Conservation (phyloP, 1,139 yeast species). For the Lodderomyces oxycetoniae region DNA sequence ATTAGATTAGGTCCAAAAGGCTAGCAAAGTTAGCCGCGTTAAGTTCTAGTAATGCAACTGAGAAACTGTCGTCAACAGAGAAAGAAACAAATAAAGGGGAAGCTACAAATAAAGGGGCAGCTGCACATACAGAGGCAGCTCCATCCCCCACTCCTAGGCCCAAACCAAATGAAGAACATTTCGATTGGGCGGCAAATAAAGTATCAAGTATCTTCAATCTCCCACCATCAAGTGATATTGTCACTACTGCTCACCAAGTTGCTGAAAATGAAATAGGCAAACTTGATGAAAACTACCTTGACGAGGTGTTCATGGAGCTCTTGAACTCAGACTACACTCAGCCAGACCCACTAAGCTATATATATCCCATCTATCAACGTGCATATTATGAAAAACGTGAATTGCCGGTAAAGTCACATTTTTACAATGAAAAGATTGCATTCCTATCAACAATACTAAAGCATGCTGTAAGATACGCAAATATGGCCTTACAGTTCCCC, state of each 20-base stretch:
- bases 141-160: too few species aligned
- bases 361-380: constrained; percentile 40
- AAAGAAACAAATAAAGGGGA: too few species aligned
- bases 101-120: too few species aligned
- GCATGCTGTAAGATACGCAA: constrained; percentile 61
- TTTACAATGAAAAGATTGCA: constrained; percentile 32
- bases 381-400: constrained; percentile 36
- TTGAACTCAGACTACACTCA: constrained; percentile 49
- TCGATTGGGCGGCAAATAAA: too few species aligned
- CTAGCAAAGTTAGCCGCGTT: constrained; percentile 48
- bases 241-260: background rate
- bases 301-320: constrained; percentile 50
- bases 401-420: constrained; percentile 38
- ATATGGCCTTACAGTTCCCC: constrained; percentile 64
- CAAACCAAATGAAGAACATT: too few species aligned
- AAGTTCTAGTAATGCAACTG: too few species aligned
- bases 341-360: constrained; percentile 43
- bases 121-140: too few species aligned
- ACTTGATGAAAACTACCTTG: constrained; percentile 31
- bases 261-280: constrained; percentile 14
- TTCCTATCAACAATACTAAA: constrained; percentile 49
- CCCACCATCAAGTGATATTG: background rate
- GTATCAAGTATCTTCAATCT: too few species aligned
- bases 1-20: constrained; percentile 49
- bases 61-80: too few species aligned